Conservation (phyloP, 495 filamentous ascomycete genomes). For the Neurospora terricola region DNA sequence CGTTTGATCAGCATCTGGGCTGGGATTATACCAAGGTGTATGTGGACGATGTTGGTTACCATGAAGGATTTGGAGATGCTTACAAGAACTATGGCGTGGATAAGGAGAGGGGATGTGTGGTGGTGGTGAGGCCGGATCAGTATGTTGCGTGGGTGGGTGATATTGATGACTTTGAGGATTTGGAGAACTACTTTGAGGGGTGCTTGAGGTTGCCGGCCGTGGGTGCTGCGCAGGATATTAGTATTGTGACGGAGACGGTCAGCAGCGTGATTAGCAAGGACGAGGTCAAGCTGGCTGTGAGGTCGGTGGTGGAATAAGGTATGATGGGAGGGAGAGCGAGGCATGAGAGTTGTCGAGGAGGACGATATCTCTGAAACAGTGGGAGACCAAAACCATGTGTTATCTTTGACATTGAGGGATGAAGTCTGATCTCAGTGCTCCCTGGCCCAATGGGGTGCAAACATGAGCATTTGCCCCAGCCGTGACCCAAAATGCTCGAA, state of each 20-base stretch:
- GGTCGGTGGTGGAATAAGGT: background rate
- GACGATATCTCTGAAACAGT: background rate
- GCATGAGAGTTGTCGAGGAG: background rate
- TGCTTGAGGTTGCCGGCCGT: constrained; percentile 14
- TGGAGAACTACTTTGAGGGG: constrained; percentile 29
- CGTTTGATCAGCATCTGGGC: constrained; percentile 45
- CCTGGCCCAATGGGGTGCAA: background rate
- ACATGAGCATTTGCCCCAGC: background rate
- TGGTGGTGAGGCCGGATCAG: constrained; percentile 49
- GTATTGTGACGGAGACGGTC: background rate
- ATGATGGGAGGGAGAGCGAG: background rate
- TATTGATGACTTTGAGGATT: constrained; percentile 39
- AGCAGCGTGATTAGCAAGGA: background rate
- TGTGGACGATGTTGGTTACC: constrained; percentile 50
- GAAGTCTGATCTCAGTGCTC: background rate
- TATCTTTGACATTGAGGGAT: background rate
- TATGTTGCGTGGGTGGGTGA: constrained; percentile 51
- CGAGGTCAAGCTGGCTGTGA: background rate
- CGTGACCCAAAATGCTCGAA: background rate
- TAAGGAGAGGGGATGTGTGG: constrained; percentile 46
- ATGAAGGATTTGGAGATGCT: constrained; percentile 51
- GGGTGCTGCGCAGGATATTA: background rate
- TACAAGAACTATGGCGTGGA: constrained; percentile 57
- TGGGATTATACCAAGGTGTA: constrained; percentile 60
- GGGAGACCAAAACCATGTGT: no score